Conservation (phyloP, 2,329 filamentous ascomycete species). For the Ophiostoma montium region DNA sequence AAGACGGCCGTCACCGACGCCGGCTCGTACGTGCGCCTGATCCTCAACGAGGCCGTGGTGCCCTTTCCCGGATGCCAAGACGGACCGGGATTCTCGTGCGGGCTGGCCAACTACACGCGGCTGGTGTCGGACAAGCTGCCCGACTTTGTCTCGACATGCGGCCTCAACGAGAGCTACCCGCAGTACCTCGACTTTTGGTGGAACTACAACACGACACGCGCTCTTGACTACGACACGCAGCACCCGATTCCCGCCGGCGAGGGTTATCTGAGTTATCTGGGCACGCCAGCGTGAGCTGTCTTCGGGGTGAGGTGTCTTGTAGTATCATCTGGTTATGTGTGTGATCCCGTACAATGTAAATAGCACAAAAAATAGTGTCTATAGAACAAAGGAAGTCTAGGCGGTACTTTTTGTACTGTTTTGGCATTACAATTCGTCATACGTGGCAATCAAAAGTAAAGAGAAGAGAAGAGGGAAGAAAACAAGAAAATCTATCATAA, state of each 20-base stretch:
- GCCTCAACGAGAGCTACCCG: slow-evolving; percentile 8
- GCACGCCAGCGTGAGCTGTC: slow-evolving; percentile 1
- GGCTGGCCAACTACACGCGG: slow-evolving; percentile 29
- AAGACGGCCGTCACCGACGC: background rate
- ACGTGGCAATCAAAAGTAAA: too few species aligned
- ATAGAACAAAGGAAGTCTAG: too few species aligned
- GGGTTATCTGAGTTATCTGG: slow-evolving; percentile 5
- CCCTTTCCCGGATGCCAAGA: slow-evolving; percentile 37
- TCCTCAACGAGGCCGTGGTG: slow-evolving; percentile 50
- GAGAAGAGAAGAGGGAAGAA: too few species aligned
- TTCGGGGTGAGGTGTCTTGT: too few species aligned
- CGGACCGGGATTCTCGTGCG: slow-evolving; percentile 40
- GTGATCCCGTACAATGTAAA: too few species aligned
- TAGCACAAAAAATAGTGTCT: too few species aligned
- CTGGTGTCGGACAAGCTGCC: slow-evolving; percentile 22
- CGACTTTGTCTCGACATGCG: slow-evolving; percentile 10
- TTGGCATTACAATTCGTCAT: too few species aligned
- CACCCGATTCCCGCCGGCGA: slow-evolving; percentile 8
- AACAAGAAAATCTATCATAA: too few species aligned
- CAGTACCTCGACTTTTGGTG: slow-evolving; percentile 12
- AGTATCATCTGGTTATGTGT: too few species aligned
- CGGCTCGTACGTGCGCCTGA: slow-evolving; percentile 36
- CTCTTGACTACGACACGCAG: slow-evolving; percentile 7
- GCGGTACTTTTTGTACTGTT: too few species aligned
- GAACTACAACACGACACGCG: slow-evolving; percentile 11